Conservation (phyloP, 1,284 basidiomycete genomes). For the Cystobasidium slooffiae region DNA sequence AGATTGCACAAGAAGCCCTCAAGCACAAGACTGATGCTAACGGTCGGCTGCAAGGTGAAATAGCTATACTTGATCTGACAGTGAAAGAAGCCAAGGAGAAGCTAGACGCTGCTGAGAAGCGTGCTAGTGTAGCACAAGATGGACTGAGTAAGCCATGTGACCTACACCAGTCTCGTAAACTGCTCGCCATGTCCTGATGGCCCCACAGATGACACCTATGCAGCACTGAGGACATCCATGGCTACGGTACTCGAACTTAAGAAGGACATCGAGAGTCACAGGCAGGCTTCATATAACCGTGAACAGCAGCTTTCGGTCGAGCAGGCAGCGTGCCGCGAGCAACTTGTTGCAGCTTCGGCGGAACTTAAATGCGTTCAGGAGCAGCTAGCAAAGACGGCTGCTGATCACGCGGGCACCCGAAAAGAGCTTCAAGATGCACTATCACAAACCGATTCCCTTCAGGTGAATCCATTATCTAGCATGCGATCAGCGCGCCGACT, state of each 20-base stretch:
- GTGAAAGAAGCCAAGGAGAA: neutral
- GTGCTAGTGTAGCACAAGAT: neutral
- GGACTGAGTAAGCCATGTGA: neutral
- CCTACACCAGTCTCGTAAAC: neutral
- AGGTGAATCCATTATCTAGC: neutral
- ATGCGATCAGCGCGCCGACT: neutral
- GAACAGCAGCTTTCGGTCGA: neutral
- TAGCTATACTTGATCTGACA: neutral
- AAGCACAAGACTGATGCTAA: neutral
- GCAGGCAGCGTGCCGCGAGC: neutral
- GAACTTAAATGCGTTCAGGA: no score
- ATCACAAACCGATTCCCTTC: neutral
- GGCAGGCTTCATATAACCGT: neutral
- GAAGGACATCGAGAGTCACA: neutral
- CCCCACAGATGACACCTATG: neutral
- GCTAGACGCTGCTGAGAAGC: neutral
- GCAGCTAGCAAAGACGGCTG: no score
- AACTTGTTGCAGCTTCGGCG: neutral
- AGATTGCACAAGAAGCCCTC: neutral
- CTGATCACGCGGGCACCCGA: no score
- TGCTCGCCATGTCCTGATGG: neutral
- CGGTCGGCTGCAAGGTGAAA: neutral
- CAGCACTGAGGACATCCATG: neutral
- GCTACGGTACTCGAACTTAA: conserved; percentile 1
- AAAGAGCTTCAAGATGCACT: no score